These are phyloP conservation scores for Nevesoporus exiguus DNA, from an alignment of 768 basidiomycete species.

Conservation along the genomic window DNA sequence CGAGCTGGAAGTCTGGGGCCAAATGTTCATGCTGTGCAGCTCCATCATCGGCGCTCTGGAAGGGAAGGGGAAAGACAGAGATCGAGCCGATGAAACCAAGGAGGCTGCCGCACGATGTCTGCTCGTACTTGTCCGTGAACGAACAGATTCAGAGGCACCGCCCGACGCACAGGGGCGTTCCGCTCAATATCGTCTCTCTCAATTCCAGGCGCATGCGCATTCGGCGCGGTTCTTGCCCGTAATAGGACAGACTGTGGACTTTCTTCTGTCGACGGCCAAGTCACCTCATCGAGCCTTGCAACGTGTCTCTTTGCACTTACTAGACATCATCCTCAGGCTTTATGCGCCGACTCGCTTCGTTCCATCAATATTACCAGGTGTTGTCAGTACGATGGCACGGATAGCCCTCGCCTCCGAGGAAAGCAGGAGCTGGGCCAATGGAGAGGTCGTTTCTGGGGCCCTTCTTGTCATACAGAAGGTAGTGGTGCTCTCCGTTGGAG, in stretches of 20 bases:
- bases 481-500: constrained; percentile 59
- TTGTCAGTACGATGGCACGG: constrained; percentile 74
- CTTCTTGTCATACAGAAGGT: constrained; percentile 53
- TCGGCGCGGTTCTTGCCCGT: constrained; percentile 62
- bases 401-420: constrained; percentile 54
- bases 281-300: constrained; percentile 64
- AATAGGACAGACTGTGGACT: constrained; percentile 78
- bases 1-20: constrained; percentile 74
- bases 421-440: constrained; percentile 67
- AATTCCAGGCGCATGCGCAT: constrained; percentile 39
- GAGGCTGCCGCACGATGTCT: constrained; percentile 71
- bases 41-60: constrained; percentile 64
- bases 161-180: constrained; percentile 23
- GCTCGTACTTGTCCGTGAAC: constrained; percentile 55
- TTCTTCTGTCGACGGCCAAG: constrained; percentile 56
- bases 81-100: constrained; percentile 79
- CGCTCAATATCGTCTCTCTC: constrained; percentile 34
- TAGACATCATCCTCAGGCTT: constrained; percentile 47
- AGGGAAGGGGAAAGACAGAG: constrained; percentile 62
- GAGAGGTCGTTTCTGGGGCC: constrained; percentile 58
- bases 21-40: constrained; percentile 74
- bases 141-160: constrained; percentile 40
- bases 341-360: constrained; percentile 51
- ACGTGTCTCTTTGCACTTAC: constrained; percentile 53
- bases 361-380: constrained; percentile 79